phyloP scores from a whole-genome alignment of 768 basidiomycete species.

The Ramaria sp. region DNA sequence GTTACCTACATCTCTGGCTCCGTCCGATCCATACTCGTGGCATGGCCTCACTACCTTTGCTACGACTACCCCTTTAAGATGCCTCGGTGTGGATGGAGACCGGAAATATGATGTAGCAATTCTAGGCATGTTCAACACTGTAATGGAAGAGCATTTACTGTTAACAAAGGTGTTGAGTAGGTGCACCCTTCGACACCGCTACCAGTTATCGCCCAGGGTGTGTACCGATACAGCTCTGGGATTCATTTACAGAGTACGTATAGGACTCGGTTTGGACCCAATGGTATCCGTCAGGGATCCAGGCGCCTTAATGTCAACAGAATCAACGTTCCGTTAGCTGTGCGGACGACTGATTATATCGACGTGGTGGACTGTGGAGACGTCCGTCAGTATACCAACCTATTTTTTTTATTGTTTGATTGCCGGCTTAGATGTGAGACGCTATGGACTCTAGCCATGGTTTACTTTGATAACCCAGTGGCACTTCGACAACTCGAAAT shows the following conservation, averaged over 20 bases:
- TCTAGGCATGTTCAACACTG: slow-evolving; percentile 10
- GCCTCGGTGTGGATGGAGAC: slow-evolving; percentile 19
- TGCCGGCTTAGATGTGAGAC: too few relatives aligned
- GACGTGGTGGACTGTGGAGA: slow-evolving; percentile 24
- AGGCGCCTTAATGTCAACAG: slow-evolving; percentile 18
- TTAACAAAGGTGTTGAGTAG: neutral
- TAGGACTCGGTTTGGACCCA: slow-evolving; percentile 22
- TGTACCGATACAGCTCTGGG: neutral
- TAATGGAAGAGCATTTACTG: neutral
- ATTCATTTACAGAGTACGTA: neutral
- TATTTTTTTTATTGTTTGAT: too few relatives aligned
- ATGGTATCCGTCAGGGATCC: slow-evolving; percentile 24
- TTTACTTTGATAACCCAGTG: slow-evolving; percentile 19
- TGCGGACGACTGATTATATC: slow-evolving; percentile 16
- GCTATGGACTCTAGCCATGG: neutral
- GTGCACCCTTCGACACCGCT: slow-evolving; percentile 23
- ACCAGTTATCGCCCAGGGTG: slow-evolving; percentile 24
- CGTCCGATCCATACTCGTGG: slow-evolving; percentile 11
- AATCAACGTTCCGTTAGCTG: slow-evolving; percentile 21
- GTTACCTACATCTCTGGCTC: neutral
- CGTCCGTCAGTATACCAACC: slow-evolving; percentile 13
- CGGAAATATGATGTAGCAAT: slow-evolving; percentile 21
- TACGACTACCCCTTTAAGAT: slow-evolving; percentile 16
- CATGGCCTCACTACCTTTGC: slow-evolving; percentile 22
- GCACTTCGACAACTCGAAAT: slow-evolving; percentile 24